Evolutionary conservation across 495 filamentous ascomycete genomes (phyloP), one percentile per base, ranked within the genome.

Genomic region (Elaphomyces granulatus): DNA sequence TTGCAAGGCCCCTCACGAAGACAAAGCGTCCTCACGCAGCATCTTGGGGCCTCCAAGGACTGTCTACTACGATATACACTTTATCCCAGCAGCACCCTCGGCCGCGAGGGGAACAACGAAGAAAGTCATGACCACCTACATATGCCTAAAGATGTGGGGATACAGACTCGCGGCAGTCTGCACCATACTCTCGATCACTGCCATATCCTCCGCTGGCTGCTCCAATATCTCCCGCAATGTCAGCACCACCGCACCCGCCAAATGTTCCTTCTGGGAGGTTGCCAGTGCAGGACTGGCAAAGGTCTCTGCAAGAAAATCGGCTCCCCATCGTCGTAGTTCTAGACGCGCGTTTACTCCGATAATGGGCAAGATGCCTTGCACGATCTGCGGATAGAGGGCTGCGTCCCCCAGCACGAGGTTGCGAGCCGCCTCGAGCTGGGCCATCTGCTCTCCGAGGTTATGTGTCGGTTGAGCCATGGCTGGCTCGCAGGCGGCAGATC

Each of bases 241-340:
- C 44, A 84, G 77, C 51, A 99, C 54, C 40, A 87, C 81, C 19
- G 64, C 60, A 41, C 84, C 60, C 36, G 76, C 73, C 44, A 93
- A 53, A 43, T 75, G 72, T 60, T 79, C 80, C 67, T 95, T 96
- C 57, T 81, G 77, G 37, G 72, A 64, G 23, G 64, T 60, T 40
- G 73, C 56, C 47, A 96, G 66, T 23, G 77, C 73, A 10, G 90
- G 90, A 33, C 80, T 87, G 15, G 92, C 78, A 60, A 99, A 94
- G 3, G 87, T 83, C 66, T 99, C 90, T 30, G 92, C 88, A 28
- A 99, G 67, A 56, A 99, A 99, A 18, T 95, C 86, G 16, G 87
- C 77, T 16, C 87, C 92, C 92, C 92, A 99, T 78, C 87, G 69
- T 58, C 84, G 80, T 48, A 95, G 61, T 58, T 93, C 83, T 15